These are phyloP conservation scores for Chernovozyma aurita DNA, from an alignment of 1,139 yeast genomes.

Conservation along the genomic window DNA sequence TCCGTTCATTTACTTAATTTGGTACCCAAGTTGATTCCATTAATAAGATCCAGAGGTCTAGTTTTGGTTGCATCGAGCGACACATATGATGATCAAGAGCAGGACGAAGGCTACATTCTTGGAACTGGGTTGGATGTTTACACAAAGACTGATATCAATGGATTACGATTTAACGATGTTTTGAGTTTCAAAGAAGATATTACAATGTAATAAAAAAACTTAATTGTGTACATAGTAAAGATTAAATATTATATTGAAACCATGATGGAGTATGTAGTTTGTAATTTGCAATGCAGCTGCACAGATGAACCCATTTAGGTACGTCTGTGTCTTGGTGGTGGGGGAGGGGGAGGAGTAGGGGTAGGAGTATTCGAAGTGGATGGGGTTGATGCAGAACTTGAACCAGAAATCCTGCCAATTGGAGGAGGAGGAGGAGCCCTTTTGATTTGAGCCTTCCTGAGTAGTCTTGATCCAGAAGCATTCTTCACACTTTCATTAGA, in stretches of 20 bases:
- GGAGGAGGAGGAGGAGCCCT: conserved; percentile 39
- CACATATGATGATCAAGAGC: conserved; percentile 21
- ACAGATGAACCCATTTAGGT: too few species aligned
- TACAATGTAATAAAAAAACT: conserved; percentile 61
- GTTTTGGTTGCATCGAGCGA: conserved; percentile 69
- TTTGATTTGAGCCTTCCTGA: conserved; percentile 4
- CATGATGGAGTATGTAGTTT: too few species aligned
- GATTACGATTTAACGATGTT: conserved; percentile 61
- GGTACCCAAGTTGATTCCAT: conserved; percentile 72
- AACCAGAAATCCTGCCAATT: conserved; percentile 9
- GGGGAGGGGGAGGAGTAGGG: conserved; percentile 19
- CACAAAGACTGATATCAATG: conserved; percentile 62
- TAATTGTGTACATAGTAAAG: too few species aligned
- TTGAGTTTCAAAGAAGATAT: conserved; percentile 69
- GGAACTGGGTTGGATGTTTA: conserved; percentile 40
- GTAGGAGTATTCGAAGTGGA: background rate
- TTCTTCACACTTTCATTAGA: conserved; percentile 1
- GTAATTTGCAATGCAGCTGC: too few species aligned
- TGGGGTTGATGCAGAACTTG: background rate
- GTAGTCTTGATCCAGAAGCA: background rate
- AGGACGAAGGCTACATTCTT: conserved; percentile 20
- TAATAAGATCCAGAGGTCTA: conserved; percentile 76
- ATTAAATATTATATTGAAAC: too few species aligned
- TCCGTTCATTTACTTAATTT: conserved; percentile 66
- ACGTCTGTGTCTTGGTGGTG: conserved; percentile 19